phyloP scores from a whole-genome alignment of 2,329 filamentous ascomycete genomes.

The Pestalotiopsis sp. region DNA sequence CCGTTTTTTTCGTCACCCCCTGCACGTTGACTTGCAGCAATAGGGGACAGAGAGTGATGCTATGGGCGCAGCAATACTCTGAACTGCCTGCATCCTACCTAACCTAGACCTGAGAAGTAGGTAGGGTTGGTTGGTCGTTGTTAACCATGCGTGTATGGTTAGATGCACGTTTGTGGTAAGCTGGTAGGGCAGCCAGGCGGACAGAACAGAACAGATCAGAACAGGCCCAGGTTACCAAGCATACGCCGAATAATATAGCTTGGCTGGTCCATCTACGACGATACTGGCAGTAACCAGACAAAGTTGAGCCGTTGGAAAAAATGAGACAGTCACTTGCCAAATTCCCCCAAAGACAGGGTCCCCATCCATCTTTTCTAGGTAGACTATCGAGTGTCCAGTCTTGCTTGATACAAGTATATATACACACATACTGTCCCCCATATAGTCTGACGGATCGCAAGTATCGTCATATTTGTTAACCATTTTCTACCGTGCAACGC shows the following conservation, averaged over 20 bases:
- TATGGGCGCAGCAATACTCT: background rate
- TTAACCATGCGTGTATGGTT: background rate
- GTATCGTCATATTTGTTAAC: background rate
- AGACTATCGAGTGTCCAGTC: background rate
- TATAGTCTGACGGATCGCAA: background rate
- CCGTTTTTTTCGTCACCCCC: conserved; percentile 7
- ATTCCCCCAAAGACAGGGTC: background rate
- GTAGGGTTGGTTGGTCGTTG: background rate
- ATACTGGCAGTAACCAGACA: background rate
- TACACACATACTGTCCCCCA: background rate
- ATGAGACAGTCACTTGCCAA: background rate
- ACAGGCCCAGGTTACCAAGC: too few relatives aligned
- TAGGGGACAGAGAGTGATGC: background rate
- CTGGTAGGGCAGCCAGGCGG: background rate
- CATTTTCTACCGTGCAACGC: background rate
- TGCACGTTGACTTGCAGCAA: conserved; percentile 13
- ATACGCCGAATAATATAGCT: background rate
- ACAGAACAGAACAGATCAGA: too few relatives aligned
- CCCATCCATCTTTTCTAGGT: background rate
- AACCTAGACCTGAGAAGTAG: background rate
- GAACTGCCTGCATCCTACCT: background rate
- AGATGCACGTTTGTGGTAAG: background rate
- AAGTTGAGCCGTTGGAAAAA: background rate
- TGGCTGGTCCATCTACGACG: background rate
- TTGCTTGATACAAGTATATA: background rate